phyloP scores from a whole-genome alignment of 225 moss, liverwort and hornwort species.

The Lunularia cruciata region DNA sequence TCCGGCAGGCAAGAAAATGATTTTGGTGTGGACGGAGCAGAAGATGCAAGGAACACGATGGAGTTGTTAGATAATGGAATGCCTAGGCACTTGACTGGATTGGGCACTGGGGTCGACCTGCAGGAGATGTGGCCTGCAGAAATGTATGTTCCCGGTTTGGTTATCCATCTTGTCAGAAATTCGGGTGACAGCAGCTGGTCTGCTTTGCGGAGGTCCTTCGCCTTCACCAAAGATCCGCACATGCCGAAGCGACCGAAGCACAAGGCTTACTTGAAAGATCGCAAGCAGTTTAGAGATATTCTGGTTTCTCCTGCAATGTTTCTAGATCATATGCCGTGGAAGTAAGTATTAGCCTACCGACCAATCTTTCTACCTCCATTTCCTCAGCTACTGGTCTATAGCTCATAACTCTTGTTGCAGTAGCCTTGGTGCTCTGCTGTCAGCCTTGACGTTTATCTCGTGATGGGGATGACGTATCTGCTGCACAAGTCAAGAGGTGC shows the following conservation, averaged over 20 bases:
- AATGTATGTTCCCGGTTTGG: conserved; percentile 82
- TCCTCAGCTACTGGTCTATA: neutral
- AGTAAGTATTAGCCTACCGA: conserved; percentile 44
- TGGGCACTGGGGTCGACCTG: conserved; percentile 35
- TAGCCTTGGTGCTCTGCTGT: too few relatives aligned
- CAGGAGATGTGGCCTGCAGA: conserved; percentile 74
- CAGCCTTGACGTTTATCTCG: too few relatives aligned
- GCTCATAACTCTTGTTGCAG: too few relatives aligned
- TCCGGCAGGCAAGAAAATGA: conserved; percentile 18
- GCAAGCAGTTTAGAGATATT: conserved; percentile 62
- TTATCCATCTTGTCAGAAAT: conserved; percentile 65
- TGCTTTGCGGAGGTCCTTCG: conserved; percentile 23
- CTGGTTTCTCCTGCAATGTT: conserved; percentile 89
- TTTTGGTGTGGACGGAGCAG: conserved; percentile 14
- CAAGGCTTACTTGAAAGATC: conserved; percentile 57
- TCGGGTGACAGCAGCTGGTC: conserved; percentile 46
- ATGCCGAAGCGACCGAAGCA: conserved; percentile 30
- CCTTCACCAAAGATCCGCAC: conserved; percentile 12
- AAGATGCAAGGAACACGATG: conserved; percentile 27
- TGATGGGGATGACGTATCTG: too few relatives aligned
- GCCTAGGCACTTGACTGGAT: conserved; percentile 39
- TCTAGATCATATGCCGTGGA: conserved; percentile 97
- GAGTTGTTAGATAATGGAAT: conserved; percentile 64
- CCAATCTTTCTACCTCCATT: neutral
- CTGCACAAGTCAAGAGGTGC: neutral